phyloP scores from a whole-genome alignment of 2,329 filamentous ascomycete genomes.

The Pseudogymnoascus sp. region DNA sequence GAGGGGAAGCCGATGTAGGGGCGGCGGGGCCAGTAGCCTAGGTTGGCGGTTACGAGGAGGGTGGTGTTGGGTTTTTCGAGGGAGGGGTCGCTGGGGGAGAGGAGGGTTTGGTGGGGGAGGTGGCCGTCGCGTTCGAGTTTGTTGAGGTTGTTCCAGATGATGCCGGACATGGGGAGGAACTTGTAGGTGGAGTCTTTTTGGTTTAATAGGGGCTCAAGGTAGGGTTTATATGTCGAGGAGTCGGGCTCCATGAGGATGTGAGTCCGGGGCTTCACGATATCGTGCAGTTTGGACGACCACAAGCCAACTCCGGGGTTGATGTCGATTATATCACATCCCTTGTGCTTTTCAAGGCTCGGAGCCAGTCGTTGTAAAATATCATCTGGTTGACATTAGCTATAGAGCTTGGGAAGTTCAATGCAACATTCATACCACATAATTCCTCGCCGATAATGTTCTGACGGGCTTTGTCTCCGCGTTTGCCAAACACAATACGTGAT shows the following conservation, averaged over 20 bases:
- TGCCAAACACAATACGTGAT: slow-evolving; percentile 1
- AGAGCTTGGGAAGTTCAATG: neutral
- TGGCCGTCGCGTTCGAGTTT: slow-evolving; percentile 42
- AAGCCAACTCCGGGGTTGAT: slow-evolving; percentile 73
- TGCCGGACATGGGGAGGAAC: slow-evolving; percentile 48
- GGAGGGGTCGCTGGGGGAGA: slow-evolving; percentile 30
- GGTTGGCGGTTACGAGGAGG: slow-evolving; percentile 64
- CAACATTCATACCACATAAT: slow-evolving; percentile 37
- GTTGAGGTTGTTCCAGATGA: slow-evolving; percentile 53
- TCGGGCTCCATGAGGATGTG: slow-evolving; percentile 80
- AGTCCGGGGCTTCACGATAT: slow-evolving; percentile 65
- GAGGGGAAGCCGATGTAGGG: slow-evolving; percentile 46
- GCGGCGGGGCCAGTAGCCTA: slow-evolving; percentile 47
- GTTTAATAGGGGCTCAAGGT: slow-evolving; percentile 51
- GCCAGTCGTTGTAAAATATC: slow-evolving; percentile 54
- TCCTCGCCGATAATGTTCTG: slow-evolving; percentile 46
- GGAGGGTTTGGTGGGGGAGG: slow-evolving; percentile 45
- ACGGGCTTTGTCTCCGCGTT: slow-evolving; percentile 32
- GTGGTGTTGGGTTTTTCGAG: slow-evolving; percentile 55
- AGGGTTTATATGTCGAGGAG: slow-evolving; percentile 43
- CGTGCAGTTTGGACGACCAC: slow-evolving; percentile 70
- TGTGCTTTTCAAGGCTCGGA: slow-evolving; percentile 58
- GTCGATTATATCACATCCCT: slow-evolving; percentile 79
- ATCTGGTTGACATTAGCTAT: slow-evolving; percentile 53
- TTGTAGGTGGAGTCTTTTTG: slow-evolving; percentile 39